Percentiles rank a stretch among this genome's conserved stretches.
Conservation (phyloP, 495 filamentous ascomycete genomes). For the Penicillium coffeae region DNA sequence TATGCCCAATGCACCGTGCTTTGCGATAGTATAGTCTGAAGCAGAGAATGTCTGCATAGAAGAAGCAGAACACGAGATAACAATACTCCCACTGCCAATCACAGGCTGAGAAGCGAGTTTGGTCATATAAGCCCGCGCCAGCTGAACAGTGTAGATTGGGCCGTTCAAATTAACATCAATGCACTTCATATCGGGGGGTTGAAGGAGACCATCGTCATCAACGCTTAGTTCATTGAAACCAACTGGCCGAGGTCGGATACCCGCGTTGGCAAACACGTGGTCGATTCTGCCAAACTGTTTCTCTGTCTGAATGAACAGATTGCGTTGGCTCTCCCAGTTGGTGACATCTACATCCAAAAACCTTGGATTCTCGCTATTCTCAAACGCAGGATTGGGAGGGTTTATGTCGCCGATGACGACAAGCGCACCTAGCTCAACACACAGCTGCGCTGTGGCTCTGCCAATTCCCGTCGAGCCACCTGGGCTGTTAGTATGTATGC, state of each 20-base stretch:
- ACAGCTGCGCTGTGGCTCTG: slow-evolving; percentile 40
- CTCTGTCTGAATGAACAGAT: slow-evolving; percentile 36
- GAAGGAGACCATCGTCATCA: slow-evolving; percentile 36
- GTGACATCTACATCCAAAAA: slow-evolving; percentile 39
- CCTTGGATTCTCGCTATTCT: slow-evolving; percentile 15
- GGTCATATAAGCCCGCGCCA: slow-evolving; percentile 36
- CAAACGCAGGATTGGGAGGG: slow-evolving; percentile 18
- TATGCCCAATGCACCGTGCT: slow-evolving; percentile 39
- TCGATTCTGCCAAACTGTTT: slow-evolving; percentile 43
- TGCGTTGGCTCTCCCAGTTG: slow-evolving; percentile 36
- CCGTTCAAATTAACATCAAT: slow-evolving; percentile 45
- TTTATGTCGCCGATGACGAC: slow-evolving; percentile 43
- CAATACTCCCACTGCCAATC: slow-evolving; percentile 27
- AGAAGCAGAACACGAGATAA: slow-evolving; percentile 35
- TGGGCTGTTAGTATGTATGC: slow-evolving; percentile 12
- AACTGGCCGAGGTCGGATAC: slow-evolving; percentile 32
- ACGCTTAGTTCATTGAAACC: slow-evolving; percentile 39
- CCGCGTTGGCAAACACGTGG: slow-evolving; percentile 50
- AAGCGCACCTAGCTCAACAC: slow-evolving; percentile 40
- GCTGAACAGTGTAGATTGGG: slow-evolving; percentile 35
- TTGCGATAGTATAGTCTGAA: slow-evolving; percentile 35
- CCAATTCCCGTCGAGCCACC: slow-evolving; percentile 51
- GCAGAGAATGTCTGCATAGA: slow-evolving; percentile 36
- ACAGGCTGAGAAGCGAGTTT: slow-evolving; percentile 12
- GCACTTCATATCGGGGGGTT: slow-evolving; percentile 34